Base-by-base conservation (phyloP, 164 flowering plant species). In the Chimonanthus salicifolius region DNA sequence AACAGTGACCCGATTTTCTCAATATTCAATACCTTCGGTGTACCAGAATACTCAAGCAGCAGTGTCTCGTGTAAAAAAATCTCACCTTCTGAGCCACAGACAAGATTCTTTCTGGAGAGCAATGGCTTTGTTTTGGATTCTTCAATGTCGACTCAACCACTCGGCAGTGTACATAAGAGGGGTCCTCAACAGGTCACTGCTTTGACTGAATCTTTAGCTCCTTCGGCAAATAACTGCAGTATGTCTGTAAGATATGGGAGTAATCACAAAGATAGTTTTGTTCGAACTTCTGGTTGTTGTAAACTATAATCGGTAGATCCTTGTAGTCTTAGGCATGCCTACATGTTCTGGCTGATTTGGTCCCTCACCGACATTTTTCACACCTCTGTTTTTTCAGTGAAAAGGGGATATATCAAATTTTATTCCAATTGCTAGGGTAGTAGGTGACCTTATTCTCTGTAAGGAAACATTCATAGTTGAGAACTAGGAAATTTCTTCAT, bases 1-100 rank as follows among this genome's bases (percentile, higher is more conserved):
- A 84, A 81, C 68, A 64, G 58, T 10, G 89, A 87, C 75, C 85
- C 89, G 21, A 58, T 87, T 73, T 83, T 83, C 46, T 87, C 92
- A 47, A 77, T 91, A 71, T 88, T 88, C 77, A 79, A 77, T 81
- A 62, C 78, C 33, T 20, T 74, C 15, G 83, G 83, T 71, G 75
- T 80, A 16, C 82, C 84, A 7, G 88, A 86, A 4, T 77, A 84
- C 48, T 47, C 81, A 50, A 77, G 76, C 47, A 80, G 81, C 64
- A 78, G 85, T 33, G 72, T 86, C 58, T 83, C 91, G 15, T 85
- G 87, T 78, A 81, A 81, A 77, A 84, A 73, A 73, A 83, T 84
- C 71, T 80, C 84, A 11, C 75, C 71, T 54, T 78, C 78, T 44
- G 81, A 78, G 69, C 80, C 83, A 2, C 84, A 75, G 67, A 83